Evolutionary conservation across 2,329 filamentous ascomycete genomes (phyloP).

Genomic region (Aspergillus sp.): DNA sequence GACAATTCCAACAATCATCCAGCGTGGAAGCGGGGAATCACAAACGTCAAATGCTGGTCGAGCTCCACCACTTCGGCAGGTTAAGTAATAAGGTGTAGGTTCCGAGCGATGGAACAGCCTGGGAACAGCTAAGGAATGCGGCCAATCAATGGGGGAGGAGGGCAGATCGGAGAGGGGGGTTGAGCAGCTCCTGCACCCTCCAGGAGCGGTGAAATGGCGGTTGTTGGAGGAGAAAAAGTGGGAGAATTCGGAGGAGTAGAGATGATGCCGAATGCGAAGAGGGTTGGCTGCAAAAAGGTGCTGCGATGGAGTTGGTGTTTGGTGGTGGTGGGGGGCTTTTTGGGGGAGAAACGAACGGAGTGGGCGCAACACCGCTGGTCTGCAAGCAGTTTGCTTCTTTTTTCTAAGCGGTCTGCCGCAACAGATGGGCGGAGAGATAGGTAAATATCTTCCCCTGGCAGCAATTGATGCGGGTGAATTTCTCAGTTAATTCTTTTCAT

Average conservation of each 20-base stretch:
- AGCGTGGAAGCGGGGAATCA: constrained; percentile 24
- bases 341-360: neutral
- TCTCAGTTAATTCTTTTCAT: no score
- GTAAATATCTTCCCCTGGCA: no score
- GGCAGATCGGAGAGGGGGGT: no score
- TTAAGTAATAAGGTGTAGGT: neutral
- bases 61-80: constrained; percentile 23
- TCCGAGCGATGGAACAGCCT: neutral
- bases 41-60: constrained; percentile 27
- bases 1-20: constrained; percentile 5
- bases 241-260: neutral
- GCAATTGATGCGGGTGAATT: no score
- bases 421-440: neutral
- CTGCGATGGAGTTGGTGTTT: neutral
- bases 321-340: neutral
- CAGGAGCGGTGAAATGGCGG: no score
- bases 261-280: neutral
- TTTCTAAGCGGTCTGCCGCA: neutral
- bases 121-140: neutral
- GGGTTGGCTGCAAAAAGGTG: neutral
- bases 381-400: neutral
- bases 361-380: neutral
- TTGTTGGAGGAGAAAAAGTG: neutral
- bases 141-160: no score
- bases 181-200: neutral